A percentile compares a stretch with the other conserved stretches of the same genome.
phyloP scores from a whole-genome alignment of 2,329 filamentous ascomycete genomes.

The Talaromyces sp. region DNA sequence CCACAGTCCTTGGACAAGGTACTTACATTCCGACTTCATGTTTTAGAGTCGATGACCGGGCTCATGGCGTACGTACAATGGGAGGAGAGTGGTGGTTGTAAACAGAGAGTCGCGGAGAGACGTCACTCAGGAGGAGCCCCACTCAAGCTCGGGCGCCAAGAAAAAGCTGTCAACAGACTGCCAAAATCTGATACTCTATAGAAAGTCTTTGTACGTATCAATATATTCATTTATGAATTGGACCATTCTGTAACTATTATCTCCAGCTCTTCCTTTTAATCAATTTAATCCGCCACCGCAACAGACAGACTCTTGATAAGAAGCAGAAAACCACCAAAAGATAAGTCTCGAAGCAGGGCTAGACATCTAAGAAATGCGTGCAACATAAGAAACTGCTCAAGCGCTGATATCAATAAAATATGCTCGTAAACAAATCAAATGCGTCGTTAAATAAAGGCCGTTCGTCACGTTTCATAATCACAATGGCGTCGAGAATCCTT shows the following conservation, averaged over 20 bases:
- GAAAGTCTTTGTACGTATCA: too few species aligned
- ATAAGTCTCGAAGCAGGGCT: neutral
- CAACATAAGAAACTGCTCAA: neutral
- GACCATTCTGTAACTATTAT: neutral
- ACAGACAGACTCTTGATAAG: neutral
- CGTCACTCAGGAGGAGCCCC: neutral
- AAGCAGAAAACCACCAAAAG: neutral
- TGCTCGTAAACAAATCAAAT: neutral
- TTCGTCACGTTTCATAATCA: neutral
- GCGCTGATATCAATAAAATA: neutral
- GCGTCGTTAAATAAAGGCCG: neutral
- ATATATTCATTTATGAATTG: neutral
- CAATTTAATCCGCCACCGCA: neutral
- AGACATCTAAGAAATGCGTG: neutral
- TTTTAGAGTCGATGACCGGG: neutral
- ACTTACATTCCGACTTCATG: neutral
- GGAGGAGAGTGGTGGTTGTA: too few species aligned
- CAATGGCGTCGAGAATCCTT: neutral
- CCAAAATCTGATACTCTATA: neutral
- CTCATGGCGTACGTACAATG: neutral
- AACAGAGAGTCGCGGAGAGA: neutral
- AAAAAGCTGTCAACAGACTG: neutral
- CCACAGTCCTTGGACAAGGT: neutral
- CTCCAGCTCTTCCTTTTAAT: neutral
- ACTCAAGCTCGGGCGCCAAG: neutral